Evolutionary conservation across 495 filamentous ascomycete species (phyloP).

Genomic region (Aspergillus sclerotioniger): DNA sequence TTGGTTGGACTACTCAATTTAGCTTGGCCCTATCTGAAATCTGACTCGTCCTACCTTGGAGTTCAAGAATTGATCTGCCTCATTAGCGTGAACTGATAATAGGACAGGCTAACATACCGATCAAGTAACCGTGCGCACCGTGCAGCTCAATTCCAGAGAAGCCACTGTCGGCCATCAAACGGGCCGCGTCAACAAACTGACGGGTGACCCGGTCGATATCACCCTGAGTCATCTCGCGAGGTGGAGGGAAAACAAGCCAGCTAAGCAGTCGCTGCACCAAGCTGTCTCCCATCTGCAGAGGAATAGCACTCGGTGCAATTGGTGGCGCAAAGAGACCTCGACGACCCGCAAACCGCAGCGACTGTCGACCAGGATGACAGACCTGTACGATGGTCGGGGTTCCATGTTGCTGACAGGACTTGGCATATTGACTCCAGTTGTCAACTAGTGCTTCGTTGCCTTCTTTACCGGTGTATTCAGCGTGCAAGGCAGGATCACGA

Average conservation of each 20-base stretch:
- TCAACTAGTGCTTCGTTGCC: slow-evolving; percentile 28
- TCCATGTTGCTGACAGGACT: slow-evolving; percentile 41
- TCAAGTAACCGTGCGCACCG: slow-evolving; percentile 59
- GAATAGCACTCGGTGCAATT: slow-evolving; percentile 48
- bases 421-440: slow-evolving; percentile 48
- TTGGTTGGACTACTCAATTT: slow-evolving; percentile 35
- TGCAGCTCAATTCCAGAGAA: slow-evolving; percentile 59
- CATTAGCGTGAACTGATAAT: not conserved
- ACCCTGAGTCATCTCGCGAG: slow-evolving; percentile 45
- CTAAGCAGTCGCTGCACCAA: slow-evolving; percentile 34
- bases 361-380: slow-evolving; percentile 59
- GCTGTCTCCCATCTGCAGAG: slow-evolving; percentile 37
- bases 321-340: slow-evolving; percentile 44
- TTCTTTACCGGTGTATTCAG: slow-evolving; percentile 33
- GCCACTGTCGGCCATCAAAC: slow-evolving; percentile 47
- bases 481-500: slow-evolving; percentile 39
- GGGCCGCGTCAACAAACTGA: slow-evolving; percentile 48
- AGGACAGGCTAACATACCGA: slow-evolving; percentile 34
- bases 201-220: slow-evolving; percentile 50
- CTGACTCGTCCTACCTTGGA: slow-evolving; percentile 28
- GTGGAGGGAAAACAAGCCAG: slow-evolving; percentile 38
- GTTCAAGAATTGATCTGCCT: slow-evolving; percentile 42
- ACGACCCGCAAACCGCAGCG: slow-evolving; percentile 41
- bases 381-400: slow-evolving; percentile 55
- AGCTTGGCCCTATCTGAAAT: not conserved